Base-by-base conservation (phyloP, 2,329 filamentous ascomycete genomes). In the Alternaria sp. region DNA sequence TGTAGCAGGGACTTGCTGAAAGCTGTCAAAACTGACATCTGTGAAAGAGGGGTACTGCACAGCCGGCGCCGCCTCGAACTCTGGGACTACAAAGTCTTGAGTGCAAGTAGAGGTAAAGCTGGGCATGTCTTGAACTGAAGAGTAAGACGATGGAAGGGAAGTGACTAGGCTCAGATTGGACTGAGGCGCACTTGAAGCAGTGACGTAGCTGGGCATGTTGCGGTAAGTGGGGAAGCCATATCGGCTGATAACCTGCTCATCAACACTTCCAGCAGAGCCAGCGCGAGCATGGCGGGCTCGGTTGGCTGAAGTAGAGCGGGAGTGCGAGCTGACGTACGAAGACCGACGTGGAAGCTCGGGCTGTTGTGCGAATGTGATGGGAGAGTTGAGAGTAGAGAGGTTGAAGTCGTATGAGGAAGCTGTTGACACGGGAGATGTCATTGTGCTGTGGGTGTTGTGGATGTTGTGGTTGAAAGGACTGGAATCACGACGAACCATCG, bases 171-270 rank as follows among this genome's bases (percentile, higher is more conserved):
- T 71, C 82, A 68, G 71, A 73, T 49, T 72, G 63, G 74, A 69
- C 36, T 74, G 73, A 42, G 71, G 60, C 36, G 66, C 58, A 66
- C 74, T 68, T 51, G 80, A 66, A 69, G 82, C 75, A 60, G 83
- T 80, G 55, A 83, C 77, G 66, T 86, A 87, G 66, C 80, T 82
- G 32, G 91, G 89, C 77, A 93, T 85, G 70, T 91, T 89, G 59
- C 90, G 89, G 80, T 95, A 96, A 47, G 91, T 91, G n/a, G 93
- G 90, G 81, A 92, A 96, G 61, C 89, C 90, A 79, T 89, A 94
- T 67, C 88, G 89, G 69, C 86, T 88, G 57, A 92, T 81, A 36
- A 87, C 83, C 60, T 83, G 81, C 65, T 87, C 86, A 67, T 94
- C 91, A 46, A 94, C 83, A 70, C 86, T 88, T 70, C 87, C 88